These are phyloP conservation scores for Apiotrichum domesticum DNA, from an alignment of 1,284 basidiomycete species.

Conservation along the genomic window DNA sequence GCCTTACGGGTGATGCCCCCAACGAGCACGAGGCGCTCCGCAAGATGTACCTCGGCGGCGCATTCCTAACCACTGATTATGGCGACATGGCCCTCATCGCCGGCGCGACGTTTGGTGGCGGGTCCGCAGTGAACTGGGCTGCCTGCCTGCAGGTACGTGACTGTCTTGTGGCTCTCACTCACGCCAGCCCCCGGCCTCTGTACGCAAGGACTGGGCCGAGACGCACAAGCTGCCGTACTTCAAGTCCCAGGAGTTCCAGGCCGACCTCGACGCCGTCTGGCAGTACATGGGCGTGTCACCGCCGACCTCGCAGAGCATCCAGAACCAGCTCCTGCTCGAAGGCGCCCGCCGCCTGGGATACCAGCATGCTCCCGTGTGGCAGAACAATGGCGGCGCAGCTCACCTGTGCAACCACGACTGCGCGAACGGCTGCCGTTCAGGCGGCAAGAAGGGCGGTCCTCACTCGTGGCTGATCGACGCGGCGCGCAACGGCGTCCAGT, in stretches of 20 bases:
- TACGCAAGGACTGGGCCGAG: slow-evolving; percentile 10
- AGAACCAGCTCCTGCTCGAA: slow-evolving; percentile 21
- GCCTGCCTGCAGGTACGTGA: slow-evolving; percentile 34
- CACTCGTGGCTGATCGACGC: slow-evolving; percentile 24
- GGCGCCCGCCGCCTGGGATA: slow-evolving; percentile 23
- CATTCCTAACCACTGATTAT: slow-evolving; percentile 44
- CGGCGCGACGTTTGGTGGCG: slow-evolving; percentile 49
- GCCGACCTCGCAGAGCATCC: slow-evolving; percentile 20
- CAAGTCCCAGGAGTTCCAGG: slow-evolving; percentile 1
- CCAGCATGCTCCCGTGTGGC: slow-evolving; percentile 14
- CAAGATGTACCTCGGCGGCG: slow-evolving; percentile 45
- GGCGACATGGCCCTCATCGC: slow-evolving; percentile 45
- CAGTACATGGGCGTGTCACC: slow-evolving; percentile 12
- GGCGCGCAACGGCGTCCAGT: slow-evolving; percentile 12
- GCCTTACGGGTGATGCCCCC: slow-evolving; percentile 37
- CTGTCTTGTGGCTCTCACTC: not conserved
- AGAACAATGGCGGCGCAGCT: slow-evolving; percentile 16
- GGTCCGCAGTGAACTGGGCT: slow-evolving; percentile 51
- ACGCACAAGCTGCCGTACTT: slow-evolving; percentile 11
- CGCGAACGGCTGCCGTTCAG: slow-evolving; percentile 15
- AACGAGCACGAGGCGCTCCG: slow-evolving; percentile 41
- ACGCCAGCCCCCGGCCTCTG: slow-evolving; percentile 11
- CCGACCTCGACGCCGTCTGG: slow-evolving; percentile 10
- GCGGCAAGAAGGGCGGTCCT: slow-evolving; percentile 20
- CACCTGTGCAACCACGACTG: slow-evolving; percentile 13